Evolutionary conservation across 1,139 yeast genomes (phyloP).

Genomic region (Scheffersomyces quercinus): DNA sequence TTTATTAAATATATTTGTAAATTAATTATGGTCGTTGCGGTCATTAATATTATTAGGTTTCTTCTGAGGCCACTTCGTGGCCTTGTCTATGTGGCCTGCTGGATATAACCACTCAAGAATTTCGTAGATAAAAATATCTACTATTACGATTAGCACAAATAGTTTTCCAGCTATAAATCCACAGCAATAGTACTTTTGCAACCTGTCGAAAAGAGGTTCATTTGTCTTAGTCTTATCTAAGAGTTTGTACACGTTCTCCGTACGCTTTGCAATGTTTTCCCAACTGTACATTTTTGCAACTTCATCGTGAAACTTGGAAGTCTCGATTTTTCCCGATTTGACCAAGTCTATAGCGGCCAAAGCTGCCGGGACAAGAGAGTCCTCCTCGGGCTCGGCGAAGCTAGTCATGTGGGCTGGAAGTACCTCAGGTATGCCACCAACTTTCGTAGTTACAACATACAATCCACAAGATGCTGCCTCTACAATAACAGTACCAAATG

Average conservation of each 20-base stretch:
- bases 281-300: slow-evolving; percentile 88
- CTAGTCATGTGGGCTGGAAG: slow-evolving; percentile 92
- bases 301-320: slow-evolving; percentile 74
- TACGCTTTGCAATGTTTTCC: slow-evolving; percentile 83
- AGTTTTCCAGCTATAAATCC: slow-evolving; percentile 86
- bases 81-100: slow-evolving; percentile 63
- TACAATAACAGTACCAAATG: slow-evolving; percentile 95
- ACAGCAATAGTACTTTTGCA: slow-evolving; percentile 66
- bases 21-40: background rate
- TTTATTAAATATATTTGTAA: background rate
- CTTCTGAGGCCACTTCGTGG: slow-evolving; percentile 72
- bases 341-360: slow-evolving; percentile 62
- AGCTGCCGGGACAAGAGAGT: slow-evolving; percentile 71
- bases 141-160: slow-evolving; percentile 74
- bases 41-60: slow-evolving; percentile 1
- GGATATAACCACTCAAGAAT: slow-evolving; percentile 76
- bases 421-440: slow-evolving; percentile 98
- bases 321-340: slow-evolving; percentile 61
- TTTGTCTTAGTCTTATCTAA: slow-evolving; percentile 45
- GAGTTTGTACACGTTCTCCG: slow-evolving; percentile 76
- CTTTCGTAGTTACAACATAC: slow-evolving; percentile 90
- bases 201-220: slow-evolving; percentile 48
- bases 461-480: slow-evolving; percentile 98
- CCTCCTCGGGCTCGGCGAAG: slow-evolving; percentile 83
- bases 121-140: slow-evolving; percentile 67